phyloP scores from a whole-genome alignment of 2,329 filamentous ascomycete genomes.

The Claviceps citrina region DNA sequence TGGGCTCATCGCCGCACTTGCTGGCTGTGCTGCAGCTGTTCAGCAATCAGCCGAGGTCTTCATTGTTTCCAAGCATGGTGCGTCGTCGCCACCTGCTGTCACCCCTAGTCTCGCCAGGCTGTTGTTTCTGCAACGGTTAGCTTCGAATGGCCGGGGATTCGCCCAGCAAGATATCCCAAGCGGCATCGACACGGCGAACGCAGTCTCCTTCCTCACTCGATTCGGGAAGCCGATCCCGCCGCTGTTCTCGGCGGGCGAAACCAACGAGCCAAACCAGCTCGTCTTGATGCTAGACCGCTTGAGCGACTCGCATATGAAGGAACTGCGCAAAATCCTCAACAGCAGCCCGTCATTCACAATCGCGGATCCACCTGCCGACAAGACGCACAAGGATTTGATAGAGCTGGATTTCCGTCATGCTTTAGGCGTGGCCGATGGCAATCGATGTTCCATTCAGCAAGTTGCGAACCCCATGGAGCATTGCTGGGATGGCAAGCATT shows the following conservation, averaged over 20 bases:
- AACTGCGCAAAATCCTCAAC: constrained; percentile 24
- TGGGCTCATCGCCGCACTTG: constrained; percentile 24
- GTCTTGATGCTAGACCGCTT: constrained; percentile 44
- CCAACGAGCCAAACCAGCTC: constrained; percentile 33
- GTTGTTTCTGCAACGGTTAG: constrained; percentile 42
- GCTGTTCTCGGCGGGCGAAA: constrained; percentile 30
- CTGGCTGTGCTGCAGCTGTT: constrained; percentile 23
- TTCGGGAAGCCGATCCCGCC: constrained; percentile 38
- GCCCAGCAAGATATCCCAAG: constrained; percentile 31
- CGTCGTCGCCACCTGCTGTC: constrained; percentile 25
- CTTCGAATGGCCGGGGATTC: constrained; percentile 30
- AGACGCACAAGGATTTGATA: constrained; percentile 27
- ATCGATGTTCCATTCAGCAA: constrained; percentile 23
- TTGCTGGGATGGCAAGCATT: constrained; percentile 28
- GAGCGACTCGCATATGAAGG: constrained; percentile 28
- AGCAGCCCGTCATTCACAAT: constrained; percentile 33
- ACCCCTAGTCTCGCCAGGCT: constrained; percentile 40
- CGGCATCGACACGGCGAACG: constrained; percentile 26
- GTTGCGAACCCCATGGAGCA: constrained; percentile 27
- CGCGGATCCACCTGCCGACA: constrained; percentile 27
- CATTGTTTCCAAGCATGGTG: constrained; percentile 26
- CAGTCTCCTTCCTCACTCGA: constrained; percentile 41
- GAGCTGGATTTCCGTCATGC: constrained; percentile 24
- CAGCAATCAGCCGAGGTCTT: constrained; percentile 36
- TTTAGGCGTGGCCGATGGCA: constrained; percentile 20